Conservation (phyloP, 306 rosid genomes). For the Trifolium subterraneum region DNA sequence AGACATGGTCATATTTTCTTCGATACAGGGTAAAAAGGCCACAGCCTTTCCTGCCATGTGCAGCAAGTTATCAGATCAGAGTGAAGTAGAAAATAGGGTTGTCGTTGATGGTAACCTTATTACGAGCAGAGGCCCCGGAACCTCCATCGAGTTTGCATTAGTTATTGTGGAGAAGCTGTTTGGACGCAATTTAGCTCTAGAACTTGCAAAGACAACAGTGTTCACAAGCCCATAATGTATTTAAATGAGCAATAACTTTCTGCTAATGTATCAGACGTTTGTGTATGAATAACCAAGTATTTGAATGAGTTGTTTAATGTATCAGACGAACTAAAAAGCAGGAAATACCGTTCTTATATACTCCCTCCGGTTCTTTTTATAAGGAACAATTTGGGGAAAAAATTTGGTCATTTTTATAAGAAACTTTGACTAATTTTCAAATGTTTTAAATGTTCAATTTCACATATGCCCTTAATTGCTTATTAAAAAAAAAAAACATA, state of each 20-base stretch:
- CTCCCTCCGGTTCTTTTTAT: too few species aligned
- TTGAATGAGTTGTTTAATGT: conserved; percentile 29
- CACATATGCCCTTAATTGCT: too few species aligned
- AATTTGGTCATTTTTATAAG: too few species aligned
- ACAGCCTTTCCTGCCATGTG: conserved; percentile 80
- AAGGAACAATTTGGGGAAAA: too few species aligned
- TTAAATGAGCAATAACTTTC: conserved; percentile 29
- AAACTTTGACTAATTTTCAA: too few species aligned
- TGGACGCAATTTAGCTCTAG: conserved; percentile 64
- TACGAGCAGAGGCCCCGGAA: conserved; percentile 93
- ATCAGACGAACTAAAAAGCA: too few species aligned
- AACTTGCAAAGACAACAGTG: conserved; percentile 60
- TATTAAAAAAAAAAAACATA: too few species aligned
- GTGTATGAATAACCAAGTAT: conserved; percentile 47
- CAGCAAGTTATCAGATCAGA: conserved; percentile 73
- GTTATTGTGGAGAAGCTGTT: conserved; percentile 82
- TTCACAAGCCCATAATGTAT: conserved; percentile 49
- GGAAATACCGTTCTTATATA: too few species aligned
- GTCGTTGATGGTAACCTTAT: conserved; percentile 83
- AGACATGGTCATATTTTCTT: conserved; percentile 20
- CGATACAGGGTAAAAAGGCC: conserved; percentile 73
- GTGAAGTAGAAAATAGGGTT: conserved; percentile 79
- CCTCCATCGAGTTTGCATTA: conserved; percentile 75
- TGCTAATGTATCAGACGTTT: conserved; percentile 15
- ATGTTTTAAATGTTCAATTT: too few species aligned